Base-by-base conservation (phyloP, 345 rosid genomes). In the Heritiera littoralis region DNA sequence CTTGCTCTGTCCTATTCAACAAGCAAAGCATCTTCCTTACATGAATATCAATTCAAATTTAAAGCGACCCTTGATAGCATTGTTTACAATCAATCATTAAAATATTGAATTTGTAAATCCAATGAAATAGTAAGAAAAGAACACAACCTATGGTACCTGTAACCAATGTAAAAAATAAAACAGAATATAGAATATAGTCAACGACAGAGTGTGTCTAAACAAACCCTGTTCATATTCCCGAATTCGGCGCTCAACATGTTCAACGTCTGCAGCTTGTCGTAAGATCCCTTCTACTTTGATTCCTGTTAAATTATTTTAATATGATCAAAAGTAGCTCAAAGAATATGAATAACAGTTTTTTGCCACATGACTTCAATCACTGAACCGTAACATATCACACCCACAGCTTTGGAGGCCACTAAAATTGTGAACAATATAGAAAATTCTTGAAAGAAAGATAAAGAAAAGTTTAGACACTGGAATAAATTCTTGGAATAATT, bases 191-290 rank as follows among this genome's bases (percentile, higher is more conserved):
- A 72, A 54, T 41, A 64, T 51, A 76, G 46, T 59, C 49, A 23
- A 49, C 52, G 70, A 76, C 43, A 75, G 55, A 59, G 69, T 69
- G 65, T 54, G 41, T 73, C 45, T 70, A 23, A 80, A 88, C 88
- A 77, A 83, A 96, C 99, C 99, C 83, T 94, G 91, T 86, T 94
- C 98, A 77, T 89, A 96, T 82, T 92, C 98, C 35, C 90, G 89
- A 87, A 96, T 89, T 75, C 99, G 91, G 81, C 65, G 89, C 84
- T 94, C 92, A 79, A 96, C 99, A 82, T 92, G 95, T 71, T 96
- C 98, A 20, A 96, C 99, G 83, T 91, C 97, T 52, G 99, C 99
- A 81, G 99, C 99, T 86, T 96, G 98, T 80, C 99, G 88, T 89
- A 96, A 85, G 80, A 96, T 92, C 77, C 99, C 99, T 92, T 96